Percentiles rank a stretch among this genome's conserved stretches.
phyloP scores from a whole-genome alignment of 768 basidiomycete genomes.

The Tulasnella sp. region DNA sequence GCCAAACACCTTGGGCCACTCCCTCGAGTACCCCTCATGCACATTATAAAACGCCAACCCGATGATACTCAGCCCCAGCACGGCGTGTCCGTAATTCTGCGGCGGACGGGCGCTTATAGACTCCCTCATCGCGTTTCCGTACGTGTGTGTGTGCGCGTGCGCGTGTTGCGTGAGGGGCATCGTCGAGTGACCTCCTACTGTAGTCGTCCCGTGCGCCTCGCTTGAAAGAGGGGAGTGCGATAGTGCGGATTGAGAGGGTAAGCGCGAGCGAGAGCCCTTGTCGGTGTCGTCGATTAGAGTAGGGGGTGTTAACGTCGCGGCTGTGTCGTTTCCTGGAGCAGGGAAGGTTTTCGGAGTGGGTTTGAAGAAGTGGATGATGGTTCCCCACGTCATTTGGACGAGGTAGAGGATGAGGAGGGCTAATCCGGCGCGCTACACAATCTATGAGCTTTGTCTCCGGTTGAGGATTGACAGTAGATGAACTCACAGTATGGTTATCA shows the following conservation, averaged over 20 bases:
- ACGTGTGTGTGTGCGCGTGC: no score
- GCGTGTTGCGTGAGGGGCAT: no score
- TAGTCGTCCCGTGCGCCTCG: background rate
- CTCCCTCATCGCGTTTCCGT: background rate
- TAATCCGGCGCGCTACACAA: constrained; percentile 38
- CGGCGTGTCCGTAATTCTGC: constrained; percentile 32
- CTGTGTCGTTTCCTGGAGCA: background rate
- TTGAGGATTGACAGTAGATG: background rate
- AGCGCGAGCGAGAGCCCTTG: background rate
- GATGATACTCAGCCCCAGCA: constrained; percentile 44
- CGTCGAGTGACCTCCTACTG: no score
- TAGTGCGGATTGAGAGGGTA: background rate
- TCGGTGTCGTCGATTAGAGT: background rate
- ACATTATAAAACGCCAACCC: constrained; percentile 36
- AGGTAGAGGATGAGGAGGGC: constrained; percentile 44
- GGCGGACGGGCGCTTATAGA: constrained; percentile 28
- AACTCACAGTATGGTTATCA: constrained; percentile 32
- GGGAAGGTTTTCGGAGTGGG: constrained; percentile 14
- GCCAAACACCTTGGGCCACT: constrained; percentile 12
- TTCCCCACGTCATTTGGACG: constrained; percentile 37
- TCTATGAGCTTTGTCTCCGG: no score
- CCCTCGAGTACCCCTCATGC: constrained; percentile 13
- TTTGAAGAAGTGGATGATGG: constrained; percentile 44
- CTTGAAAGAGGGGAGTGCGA: background rate
- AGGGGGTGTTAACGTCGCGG: background rate